Evolutionary conservation across 176 grass and related monocot species (phyloP).

Genomic region (Dendrocalamus sinicus): DNA sequence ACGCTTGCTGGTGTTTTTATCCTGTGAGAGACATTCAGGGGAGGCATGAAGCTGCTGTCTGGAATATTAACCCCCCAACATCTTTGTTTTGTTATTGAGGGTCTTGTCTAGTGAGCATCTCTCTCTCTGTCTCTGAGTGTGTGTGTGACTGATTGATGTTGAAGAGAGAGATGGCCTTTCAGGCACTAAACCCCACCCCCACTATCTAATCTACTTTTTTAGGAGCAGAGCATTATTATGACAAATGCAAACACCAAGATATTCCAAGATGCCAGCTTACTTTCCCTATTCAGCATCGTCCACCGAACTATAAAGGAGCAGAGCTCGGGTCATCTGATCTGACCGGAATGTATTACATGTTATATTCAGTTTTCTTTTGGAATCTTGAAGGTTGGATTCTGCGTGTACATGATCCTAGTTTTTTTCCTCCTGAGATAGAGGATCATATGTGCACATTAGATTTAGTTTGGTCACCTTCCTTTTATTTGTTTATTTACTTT

Average conservation of each 20-base stretch:
- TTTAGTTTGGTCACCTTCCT: neutral
- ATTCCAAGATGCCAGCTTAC: slow-evolving; percentile 42
- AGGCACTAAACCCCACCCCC: slow-evolving; percentile 26
- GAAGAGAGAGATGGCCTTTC: slow-evolving; percentile 19
- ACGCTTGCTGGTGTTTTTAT: slow-evolving; percentile 29
- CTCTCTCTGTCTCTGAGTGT: neutral
- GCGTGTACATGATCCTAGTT: neutral
- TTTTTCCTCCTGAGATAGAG: neutral
- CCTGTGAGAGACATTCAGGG: slow-evolving; percentile 37
- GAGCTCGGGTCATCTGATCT: neutral
- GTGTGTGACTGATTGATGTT: slow-evolving; percentile 18
- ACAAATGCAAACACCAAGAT: slow-evolving; percentile 53
- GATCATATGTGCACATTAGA: neutral
- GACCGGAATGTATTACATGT: neutral
- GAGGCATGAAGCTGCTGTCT: slow-evolving; percentile 40
- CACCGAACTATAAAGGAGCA: slow-evolving; percentile 13
- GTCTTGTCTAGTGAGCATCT: slow-evolving; percentile 31
- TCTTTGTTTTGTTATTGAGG: slow-evolving; percentile 34
- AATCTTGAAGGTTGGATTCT: neutral
- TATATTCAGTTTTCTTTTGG: neutral
- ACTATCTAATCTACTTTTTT: slow-evolving; percentile 19
- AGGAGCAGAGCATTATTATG: slow-evolving; percentile 32
- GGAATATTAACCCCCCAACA: slow-evolving; percentile 10
- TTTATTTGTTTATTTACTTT: neutral
- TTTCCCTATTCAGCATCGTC: slow-evolving; percentile 28